Base-by-base conservation (phyloP, 768 basidiomycete genomes). In the Rhodotorula paludigena region DNA sequence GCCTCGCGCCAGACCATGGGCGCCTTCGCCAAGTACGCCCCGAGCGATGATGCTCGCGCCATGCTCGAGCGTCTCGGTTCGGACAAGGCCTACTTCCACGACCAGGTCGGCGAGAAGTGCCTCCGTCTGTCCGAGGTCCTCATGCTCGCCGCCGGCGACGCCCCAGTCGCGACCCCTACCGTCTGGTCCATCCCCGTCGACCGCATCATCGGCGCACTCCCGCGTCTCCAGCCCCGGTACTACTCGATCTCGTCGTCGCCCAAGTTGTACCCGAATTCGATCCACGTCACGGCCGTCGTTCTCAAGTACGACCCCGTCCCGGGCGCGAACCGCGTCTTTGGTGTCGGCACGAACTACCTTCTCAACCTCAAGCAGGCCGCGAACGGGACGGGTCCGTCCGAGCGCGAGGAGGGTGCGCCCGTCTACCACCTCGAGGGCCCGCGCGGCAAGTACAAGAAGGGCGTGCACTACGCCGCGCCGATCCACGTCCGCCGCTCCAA, bases 181-280 rank as follows among this genome's bases (percentile, higher is more conserved):
- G 76, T 83, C 30, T 98, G 94, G 96, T 73, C 83, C 16, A 94
- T 98, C 73, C 94, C 96, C 56, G 96, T 99, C 78, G 96, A 99
- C 77, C 88, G 93, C 78, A 87, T 99, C 72, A 87, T 99, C 60
- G 97, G 93, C 12, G 87, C 89, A 57, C 87, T 94, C 66, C 86
- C 91, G 45, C 91, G 96, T 71, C 84, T 99, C 28, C 94, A 98
- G 78, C 92, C 96, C 41, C 88, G 96, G 63, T 99, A 89, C 81
- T 99, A 94, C 80, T 99, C 96, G 41, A 98, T 99, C 78, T 97
- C 96, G 15, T 97, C 93, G 28, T 92, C 90, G 69, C 92, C 96
- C 49, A 98, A 98, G 78, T 81, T 97, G 16, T 78, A 91, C 78
- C 85, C 93, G n/a, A 86, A 84, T 66, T 81, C 88, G 14, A 91